phyloP scores from a whole-genome alignment of 2,329 filamentous ascomycete species.

The Cordyceps cicadae region DNA sequence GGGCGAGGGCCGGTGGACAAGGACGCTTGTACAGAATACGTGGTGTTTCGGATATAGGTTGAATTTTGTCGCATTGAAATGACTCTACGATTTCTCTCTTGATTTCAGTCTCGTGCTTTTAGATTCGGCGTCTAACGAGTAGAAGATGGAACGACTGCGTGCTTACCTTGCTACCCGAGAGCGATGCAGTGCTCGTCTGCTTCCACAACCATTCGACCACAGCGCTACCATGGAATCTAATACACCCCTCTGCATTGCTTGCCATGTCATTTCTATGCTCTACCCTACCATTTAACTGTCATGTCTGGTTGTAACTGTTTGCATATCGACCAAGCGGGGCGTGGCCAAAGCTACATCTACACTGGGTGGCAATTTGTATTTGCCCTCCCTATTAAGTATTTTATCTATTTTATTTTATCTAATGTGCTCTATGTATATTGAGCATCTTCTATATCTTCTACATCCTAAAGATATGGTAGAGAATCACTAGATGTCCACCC shows the following conservation, averaged over 20 bases:
- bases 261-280: background rate
- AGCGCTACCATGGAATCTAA: background rate
- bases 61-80: background rate
- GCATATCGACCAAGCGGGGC: background rate
- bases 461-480: no score
- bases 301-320: background rate
- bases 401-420: no score
- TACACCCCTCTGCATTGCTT: background rate
- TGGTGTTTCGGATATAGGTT: conserved; percentile 11
- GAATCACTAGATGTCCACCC: no score
- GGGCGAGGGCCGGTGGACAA: background rate
- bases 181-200: no score
- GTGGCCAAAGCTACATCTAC: background rate
- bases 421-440: no score
- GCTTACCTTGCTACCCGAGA: background rate
- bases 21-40: conserved; percentile 3
- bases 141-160: no score
- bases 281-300: background rate
- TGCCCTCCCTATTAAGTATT: no score
- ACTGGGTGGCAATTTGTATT: no score
- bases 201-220: background rate
- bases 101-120: background rate
- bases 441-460: no score
- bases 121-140: background rate
- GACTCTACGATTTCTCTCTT: conserved; percentile 3